Evolutionary conservation across 225 moss, liverwort and hornwort genomes (phyloP), one percentile per base, ranked within the genome.

Genomic region (Pseudisothecium myosuroides): DNA sequence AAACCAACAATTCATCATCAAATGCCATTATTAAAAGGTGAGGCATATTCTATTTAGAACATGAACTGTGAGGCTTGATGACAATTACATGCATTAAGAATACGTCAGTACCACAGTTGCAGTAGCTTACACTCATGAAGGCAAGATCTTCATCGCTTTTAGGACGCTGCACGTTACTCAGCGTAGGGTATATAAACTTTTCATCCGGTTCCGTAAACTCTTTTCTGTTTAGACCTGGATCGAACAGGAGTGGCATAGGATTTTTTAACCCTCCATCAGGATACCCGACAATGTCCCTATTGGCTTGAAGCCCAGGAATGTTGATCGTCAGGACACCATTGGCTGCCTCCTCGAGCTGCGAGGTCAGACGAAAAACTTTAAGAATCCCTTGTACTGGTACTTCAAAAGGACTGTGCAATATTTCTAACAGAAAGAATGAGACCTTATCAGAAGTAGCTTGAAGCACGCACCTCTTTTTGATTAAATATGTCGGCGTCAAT

Each of bases 91-190:
- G 60, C 83, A 80, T 83, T 34, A 55, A 80, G 47, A 83, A 23
- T 28, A 17, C 14, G 78, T 56, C 29, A 52, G 36, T 43, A 72
- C 27, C 72, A 32, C 63, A 58, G 26, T 72, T 78, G 65, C 82
- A 71, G 68, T 37, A 73, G 37, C 94, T 89, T 90, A 92, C 96
- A 75, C 87, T 95, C 95, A 95, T 92, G 66, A 92, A 94, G 14
- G 96, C 96, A 59, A 96, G 95, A 89, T 96, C 95, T 90, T 94
- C 90, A 81, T 96, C 93, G 78, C 83, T 88, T 82, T 86, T 19
- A 34, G 95, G 95, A 86, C 92, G 94, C 26, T 90, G 87, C 82
- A 95, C 90, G 54, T 88, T n/a, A 64, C 85, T 74, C 23, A 93
- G 54, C 24, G 63, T 75, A 59, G 94, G 94, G 89, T 95, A 93